Percentiles rank a stretch among this genome's conserved stretches.
These are phyloP conservation scores for Colletotrichum simmondsii DNA, from an alignment of 2,329 filamentous ascomycete genomes.

Conservation along the genomic window DNA sequence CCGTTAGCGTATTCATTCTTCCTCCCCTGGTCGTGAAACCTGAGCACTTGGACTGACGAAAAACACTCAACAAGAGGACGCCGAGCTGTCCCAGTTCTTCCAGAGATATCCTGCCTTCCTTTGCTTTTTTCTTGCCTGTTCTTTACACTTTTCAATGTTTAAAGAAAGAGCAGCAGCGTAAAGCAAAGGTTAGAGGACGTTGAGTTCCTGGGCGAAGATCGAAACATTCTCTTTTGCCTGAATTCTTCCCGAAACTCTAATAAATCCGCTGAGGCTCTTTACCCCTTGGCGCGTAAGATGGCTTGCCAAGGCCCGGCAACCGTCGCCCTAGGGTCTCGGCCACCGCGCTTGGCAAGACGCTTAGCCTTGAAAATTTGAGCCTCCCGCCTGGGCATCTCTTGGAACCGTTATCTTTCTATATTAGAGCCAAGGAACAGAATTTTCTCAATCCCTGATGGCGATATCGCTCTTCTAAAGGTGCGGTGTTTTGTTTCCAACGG, in stretches of 20 bases:
- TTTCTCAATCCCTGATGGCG: neutral
- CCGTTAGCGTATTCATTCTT: neutral
- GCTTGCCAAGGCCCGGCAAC: neutral
- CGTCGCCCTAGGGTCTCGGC: neutral
- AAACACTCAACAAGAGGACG: neutral
- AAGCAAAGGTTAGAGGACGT: neutral
- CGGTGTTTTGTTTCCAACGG: neutral
- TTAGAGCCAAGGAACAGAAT: neutral
- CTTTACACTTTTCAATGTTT: neutral
- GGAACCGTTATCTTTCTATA: neutral
- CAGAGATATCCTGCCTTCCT: neutral
- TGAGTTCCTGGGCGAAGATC: neutral
- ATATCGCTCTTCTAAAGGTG: neutral
- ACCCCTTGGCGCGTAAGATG: neutral
- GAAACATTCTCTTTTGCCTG: neutral
- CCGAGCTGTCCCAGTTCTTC: neutral
- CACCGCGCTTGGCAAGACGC: neutral
- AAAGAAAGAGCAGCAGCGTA: neutral
- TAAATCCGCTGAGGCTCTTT: neutral
- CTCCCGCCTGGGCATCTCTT: neutral
- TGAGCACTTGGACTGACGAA: neutral
- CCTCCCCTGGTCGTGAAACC: neutral
- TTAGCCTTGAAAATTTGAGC: neutral
- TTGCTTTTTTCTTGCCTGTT: neutral
- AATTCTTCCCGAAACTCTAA: neutral